phyloP scores from a whole-genome alignment of 2,329 filamentous ascomycete genomes.

The Fusarium ramigenum region DNA sequence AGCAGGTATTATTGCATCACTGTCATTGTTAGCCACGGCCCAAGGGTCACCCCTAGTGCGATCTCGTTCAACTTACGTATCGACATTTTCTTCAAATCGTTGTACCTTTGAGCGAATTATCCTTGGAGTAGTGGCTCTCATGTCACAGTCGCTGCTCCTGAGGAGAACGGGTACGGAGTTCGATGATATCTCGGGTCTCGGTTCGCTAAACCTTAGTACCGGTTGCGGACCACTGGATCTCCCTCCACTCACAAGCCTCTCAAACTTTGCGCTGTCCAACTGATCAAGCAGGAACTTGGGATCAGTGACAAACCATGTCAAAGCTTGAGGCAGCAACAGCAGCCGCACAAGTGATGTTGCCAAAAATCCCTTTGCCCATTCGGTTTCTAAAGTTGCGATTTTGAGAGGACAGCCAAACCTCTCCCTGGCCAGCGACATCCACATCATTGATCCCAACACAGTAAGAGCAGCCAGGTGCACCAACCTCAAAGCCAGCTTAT shows the following conservation, averaged over 20 bases:
- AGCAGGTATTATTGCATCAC: background rate
- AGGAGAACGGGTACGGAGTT: background rate
- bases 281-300: background rate
- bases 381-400: background rate
- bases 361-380: background rate
- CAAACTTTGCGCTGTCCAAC: background rate
- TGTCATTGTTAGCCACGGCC: fast-evolving
- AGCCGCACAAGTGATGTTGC: background rate
- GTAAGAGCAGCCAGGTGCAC: background rate
- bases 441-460: background rate
- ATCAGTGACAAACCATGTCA: background rate
- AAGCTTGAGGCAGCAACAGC: background rate
- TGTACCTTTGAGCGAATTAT: background rate
- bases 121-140: fast-evolving
- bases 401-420: background rate
- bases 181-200: background rate
- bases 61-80: background rate
- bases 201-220: background rate
- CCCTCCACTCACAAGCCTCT: background rate
- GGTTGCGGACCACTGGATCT: background rate
- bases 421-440: background rate
- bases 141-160: too few relatives aligned
- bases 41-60: fast-evolving
- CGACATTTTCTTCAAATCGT: background rate
- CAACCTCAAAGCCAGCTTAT: background rate